Evolutionary conservation across 306 rosid species (phyloP), one percentile per base, ranked within the genome.

Genomic region (Trichosanthes cucumerina): DNA sequence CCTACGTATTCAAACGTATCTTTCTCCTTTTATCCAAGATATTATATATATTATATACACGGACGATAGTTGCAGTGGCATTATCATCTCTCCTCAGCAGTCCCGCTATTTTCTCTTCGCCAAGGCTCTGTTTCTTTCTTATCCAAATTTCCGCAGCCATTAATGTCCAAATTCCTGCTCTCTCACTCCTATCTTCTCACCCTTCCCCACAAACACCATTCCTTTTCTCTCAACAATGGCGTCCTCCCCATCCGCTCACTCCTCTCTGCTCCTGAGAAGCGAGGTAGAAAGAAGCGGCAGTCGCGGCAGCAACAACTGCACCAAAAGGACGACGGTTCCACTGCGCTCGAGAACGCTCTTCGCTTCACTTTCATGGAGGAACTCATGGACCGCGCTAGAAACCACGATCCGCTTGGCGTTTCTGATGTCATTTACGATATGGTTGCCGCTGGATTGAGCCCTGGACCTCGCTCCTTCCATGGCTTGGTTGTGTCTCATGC

Each of bases 301-400:
- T 28, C 79, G 7, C 56, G 54, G 33, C 81, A 63, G 36, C 81
- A 78, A 9, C 75, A 62, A 36, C 26, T 44, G 15, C 44, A 18
- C 9, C 49, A 74, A 2, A 90, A 87, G 89, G 91, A 83, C 52
- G 87, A 84, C 11, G 93, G 82, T 34, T 72, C 88, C 4, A 28
- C 83, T 16, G 86, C 88, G 2, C 80, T 86, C 0, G 98, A 94
- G 88, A 90, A 78, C 66, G 80, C 80, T 73, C 97, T 94, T 69
- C 97, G 96, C 76, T 90, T 90, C 88, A 79, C 87, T 33, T 94
- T 94, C 91, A 94, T 94, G 98, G 97, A 92, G 83, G 95, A 94
- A 82, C 98, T 94, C 79, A 94, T 94, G 98, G 79, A 76, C 81
- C 93, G 95, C 0, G 96, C 97, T 18, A 79, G 96, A 65, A 83